Base-by-base conservation (phyloP, 148 eudicot genomes). In the Vaccinium macrocarpon region DNA sequence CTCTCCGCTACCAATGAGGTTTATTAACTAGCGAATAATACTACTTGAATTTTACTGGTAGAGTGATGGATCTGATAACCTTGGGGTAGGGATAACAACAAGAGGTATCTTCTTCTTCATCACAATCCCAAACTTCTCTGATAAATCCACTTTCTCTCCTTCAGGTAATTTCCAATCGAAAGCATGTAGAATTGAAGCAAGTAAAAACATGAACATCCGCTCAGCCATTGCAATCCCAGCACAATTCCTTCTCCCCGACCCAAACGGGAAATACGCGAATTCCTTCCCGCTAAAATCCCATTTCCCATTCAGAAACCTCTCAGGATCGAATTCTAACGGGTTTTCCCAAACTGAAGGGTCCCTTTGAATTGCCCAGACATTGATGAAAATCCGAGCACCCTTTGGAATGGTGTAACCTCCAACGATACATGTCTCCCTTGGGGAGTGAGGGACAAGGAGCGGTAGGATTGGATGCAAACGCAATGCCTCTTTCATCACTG, bases 171-270 rank as follows among this genome's bases (percentile, higher is more conserved):
- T 86, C 96, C 95, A 93, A 11, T 94, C 89, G 59, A 95, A 95
- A 14, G 91, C 85, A 84, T 92, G 96, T 25, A 94, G 8, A 29
- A 95, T 62, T 3, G 96, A 86, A 74, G 94, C 98, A 1, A 94
- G 86, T 0, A 87, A 85, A 57, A 79, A 88, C 89, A 89, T 18
- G 29, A 93, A 78, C 90, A 89, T 90, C 86, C 90, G 89, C 86
- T 91, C 92, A 10, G 92, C 95, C 92, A 89, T 77, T 1, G 86
- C 83, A 1, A 82, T 83, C 18, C 98, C 96, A 1, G 91, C 91
- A 83, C 96, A 95, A 13, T 85, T 90, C 76, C 98, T 92, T 82
- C 98, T 81, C 4, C 98, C 96, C 0, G 95, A 92, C 10, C 98
- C 92, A 59, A 94, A 95, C 6, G 97, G 97, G 13, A 95, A 50